Base-by-base conservation (phyloP, 202 grass and related monocot species). In the Hordeum pubiflorum region DNA sequence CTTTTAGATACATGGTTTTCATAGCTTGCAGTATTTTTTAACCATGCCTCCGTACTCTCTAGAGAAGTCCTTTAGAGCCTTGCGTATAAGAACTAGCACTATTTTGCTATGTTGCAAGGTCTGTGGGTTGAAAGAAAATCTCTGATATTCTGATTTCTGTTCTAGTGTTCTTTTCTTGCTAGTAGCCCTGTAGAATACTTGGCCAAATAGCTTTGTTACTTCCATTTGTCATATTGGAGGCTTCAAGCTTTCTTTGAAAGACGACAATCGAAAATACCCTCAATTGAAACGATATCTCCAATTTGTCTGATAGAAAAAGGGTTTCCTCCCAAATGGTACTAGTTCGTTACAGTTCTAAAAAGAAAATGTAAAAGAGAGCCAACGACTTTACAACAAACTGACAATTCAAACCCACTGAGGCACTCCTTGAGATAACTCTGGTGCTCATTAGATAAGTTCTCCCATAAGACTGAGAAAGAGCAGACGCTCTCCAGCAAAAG, bases 1-100 rank as follows among this genome's bases (percentile, higher is more conserved):
- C 33, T 57, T 72, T 58, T 34, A 17, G 15, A 14, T 12, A 12
- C 31, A 13, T 10, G 0, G 20, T 73, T 65, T 63, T 78, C 66
- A 58, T 58, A 73, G 37, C 5, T n/a, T 54, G n/a, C 48, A 79
- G 27, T 54, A 87, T 73, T 83, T 65, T 17, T 36, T 27, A 58
- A 63, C 17, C 23, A 55, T 79, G 24, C 39, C 23, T 71, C n/a
- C 4, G 13, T 32, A 32, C 27, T 52, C 23, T 32, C 15, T 72
- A 72, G 23, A 52, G 8, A 72, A 52, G 15, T 72, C 26, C 43
- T 63, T 40, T 74, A 59, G 79, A 80, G 38, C 24, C 58, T 61
- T 58, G 36, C 8, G 24, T 14, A 17, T 46, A 59, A 72, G 36
- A 72, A 72, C 22, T 33, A 15, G 4, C 31, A 78, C 59, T 31